A percentile compares a stretch with the other conserved stretches of the same genome.
Conservation (phyloP, 2,329 filamentous ascomycete genomes). For the Penicillium sp. region DNA sequence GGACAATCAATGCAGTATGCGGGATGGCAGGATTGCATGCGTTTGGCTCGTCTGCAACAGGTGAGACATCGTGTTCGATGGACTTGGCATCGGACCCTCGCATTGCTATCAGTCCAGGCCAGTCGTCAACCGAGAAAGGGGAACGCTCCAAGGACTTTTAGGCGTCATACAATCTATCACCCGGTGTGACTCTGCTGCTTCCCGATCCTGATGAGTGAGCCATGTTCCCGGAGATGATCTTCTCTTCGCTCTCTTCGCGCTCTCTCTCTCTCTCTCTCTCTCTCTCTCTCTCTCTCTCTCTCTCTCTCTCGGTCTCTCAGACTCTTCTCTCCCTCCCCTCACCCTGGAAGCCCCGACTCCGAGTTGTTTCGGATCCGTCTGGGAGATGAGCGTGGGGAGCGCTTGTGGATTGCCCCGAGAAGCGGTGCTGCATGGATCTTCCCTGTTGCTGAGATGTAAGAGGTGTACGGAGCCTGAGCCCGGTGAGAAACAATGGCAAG, state of each 20-base stretch:
- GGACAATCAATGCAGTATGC: slow-evolving; percentile 23
- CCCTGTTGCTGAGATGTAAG: slow-evolving; percentile 10
- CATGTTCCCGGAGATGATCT: slow-evolving; percentile 7
- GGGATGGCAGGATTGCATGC: slow-evolving; percentile 26
- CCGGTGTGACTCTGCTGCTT: slow-evolving; percentile 25
- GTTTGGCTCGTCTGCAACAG: slow-evolving; percentile 22
- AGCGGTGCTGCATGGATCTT: slow-evolving; percentile 13
- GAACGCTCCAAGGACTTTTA: slow-evolving; percentile 6
- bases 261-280: neutral
- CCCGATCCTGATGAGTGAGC: slow-evolving; percentile 14
- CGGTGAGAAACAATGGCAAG: slow-evolving; percentile 2
- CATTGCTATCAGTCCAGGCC: slow-evolving; percentile 17
- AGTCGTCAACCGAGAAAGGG: slow-evolving; percentile 19
- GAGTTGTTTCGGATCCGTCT: slow-evolving; percentile 18
- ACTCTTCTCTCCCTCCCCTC: neutral
- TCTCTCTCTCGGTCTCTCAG: neutral
- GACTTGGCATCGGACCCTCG: slow-evolving; percentile 22
- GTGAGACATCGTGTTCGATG: slow-evolving; percentile 22
- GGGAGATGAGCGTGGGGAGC: neutral
- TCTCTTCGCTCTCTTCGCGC: neutral
- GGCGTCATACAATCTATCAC: slow-evolving; percentile 21
- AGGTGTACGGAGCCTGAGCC: slow-evolving; percentile 3
- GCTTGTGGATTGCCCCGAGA: neutral
- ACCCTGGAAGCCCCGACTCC: slow-evolving; percentile 14
- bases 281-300: neutral